Percentiles rank a stretch among this genome's conserved stretches.
Evolutionary conservation across 371 early-diverging fungal species (phyloP).

Genomic region (Dichotomocladium elegans): DNA sequence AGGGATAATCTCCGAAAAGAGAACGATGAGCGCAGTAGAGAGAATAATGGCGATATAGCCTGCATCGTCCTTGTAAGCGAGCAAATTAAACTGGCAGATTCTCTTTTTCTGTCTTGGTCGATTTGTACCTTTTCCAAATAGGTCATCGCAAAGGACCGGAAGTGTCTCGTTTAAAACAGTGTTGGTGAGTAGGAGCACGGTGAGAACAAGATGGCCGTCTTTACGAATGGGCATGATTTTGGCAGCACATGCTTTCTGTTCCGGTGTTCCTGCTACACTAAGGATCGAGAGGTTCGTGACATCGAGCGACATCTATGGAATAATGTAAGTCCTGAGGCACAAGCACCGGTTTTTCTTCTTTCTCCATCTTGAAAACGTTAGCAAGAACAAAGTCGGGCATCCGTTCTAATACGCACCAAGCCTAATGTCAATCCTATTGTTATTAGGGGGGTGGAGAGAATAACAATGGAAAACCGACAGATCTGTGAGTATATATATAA

Average conservation of each 20-base stretch:
- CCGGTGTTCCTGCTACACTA: conserved; percentile 59
- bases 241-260: conserved; percentile 55
- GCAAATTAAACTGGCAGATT: too few relatives aligned
- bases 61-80: too few relatives aligned
- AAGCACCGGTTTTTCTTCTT: too few relatives aligned
- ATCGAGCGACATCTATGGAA: conserved; percentile 72
- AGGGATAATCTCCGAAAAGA: conserved; percentile 88
- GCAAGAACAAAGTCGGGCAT: background rate
- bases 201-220: conserved; percentile 73
- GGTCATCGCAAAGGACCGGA: conserved; percentile 70
- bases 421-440: conserved; percentile 41
- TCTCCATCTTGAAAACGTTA: too few relatives aligned
- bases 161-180: conserved; percentile 83
- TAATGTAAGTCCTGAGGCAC: too few relatives aligned
- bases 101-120: conserved; percentile 42
- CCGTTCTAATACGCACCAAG: conserved; percentile 28
- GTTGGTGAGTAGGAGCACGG: conserved; percentile 75
- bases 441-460: background rate
- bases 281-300: conserved; percentile 57
- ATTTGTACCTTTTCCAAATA: conserved; percentile 53
- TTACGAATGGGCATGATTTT: conserved; percentile 62
- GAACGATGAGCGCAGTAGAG: conserved; percentile 72
- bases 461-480: too few relatives aligned
- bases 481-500: too few relatives aligned
- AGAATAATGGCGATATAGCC: conserved; percentile 72